phyloP scores from a whole-genome alignment of 176 grass and related monocot species.

The Cenchrus fungigraminus region DNA sequence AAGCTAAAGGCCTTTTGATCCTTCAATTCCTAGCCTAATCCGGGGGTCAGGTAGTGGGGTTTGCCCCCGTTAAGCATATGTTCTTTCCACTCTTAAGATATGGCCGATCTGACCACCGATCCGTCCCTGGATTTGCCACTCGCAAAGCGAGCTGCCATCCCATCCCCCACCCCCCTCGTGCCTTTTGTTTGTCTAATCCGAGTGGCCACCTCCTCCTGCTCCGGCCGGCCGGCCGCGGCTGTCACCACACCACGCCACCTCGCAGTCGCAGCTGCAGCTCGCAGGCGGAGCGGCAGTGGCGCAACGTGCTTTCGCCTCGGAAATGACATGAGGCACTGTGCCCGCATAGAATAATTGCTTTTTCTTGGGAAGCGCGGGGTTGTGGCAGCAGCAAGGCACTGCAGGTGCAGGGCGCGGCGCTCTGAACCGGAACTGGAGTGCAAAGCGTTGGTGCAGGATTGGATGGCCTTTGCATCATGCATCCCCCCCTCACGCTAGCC shows the following conservation, averaged over 20 bases:
- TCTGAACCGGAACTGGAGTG: conserved; percentile 40
- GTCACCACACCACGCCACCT: background rate
- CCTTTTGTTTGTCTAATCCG: conserved; percentile 52
- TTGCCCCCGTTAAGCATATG: conserved; percentile 29
- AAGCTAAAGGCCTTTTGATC: conserved; percentile 47
- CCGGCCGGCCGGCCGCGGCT: background rate
- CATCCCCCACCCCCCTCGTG: too few species aligned
- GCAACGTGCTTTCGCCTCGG: conserved; percentile 85
- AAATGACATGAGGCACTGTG: conserved; percentile 73
- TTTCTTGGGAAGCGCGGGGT: conserved; percentile 61
- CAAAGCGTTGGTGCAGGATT: conserved; percentile 3
- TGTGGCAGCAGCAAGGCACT: background rate
- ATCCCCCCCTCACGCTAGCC: background rate
- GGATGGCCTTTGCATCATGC: conserved; percentile 28
- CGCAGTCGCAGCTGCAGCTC: too few species aligned
- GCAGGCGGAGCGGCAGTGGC: conserved; percentile 20
- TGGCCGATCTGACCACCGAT: conserved; percentile 51
- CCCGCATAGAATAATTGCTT: conserved; percentile 65
- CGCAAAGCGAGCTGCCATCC: conserved; percentile 25
- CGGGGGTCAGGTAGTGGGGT: background rate
- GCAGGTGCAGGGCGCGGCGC: background rate
- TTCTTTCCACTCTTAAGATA: conserved; percentile 49
- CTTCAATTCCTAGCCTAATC: conserved; percentile 24
- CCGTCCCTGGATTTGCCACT: conserved; percentile 48
- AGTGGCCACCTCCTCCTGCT: conserved; percentile 24